Evolutionary conservation across 495 filamentous ascomycete species (phyloP), one percentile per base, ranked within the genome.

Genomic region (Annulohypoxylon bovei): DNA sequence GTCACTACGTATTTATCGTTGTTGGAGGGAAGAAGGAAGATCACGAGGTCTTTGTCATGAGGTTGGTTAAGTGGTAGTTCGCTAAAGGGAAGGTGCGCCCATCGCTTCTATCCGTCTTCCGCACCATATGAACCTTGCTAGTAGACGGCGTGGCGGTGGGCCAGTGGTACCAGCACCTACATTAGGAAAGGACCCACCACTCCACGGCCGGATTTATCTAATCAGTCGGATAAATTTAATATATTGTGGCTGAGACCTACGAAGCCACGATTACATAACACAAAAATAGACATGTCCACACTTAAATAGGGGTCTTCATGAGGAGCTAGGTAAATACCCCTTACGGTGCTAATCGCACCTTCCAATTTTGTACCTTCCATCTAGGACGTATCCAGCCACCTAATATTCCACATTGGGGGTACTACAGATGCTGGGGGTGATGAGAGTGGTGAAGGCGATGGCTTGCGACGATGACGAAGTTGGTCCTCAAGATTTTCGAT

Each of bases 101-200:
- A 53, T 33, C 49, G 53, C 28, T 55, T 44, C 46, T 42, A 57
- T 58, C 35, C 52, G 57, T 50, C 25, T 46, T 55, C 50, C 44
- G 40, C 18, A 44, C 42, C 37, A 28, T 50, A 0, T 37, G 20
- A 22, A 58, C 25, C 52, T 68, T 35, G 42, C 23, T 47, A 22
- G 42, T 56, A 33, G 52, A 7, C 42, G 46, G 67, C 68, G 68
- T 71, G 68, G 68, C 68, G 62, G 68, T 71, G 68, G 68, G 50
- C 50, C 68, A 71, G 47, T 71, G 62, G 68, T 66, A 62, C 62
- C 49, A 65, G 56, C 50, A 42, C 32, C 54, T 49, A 46, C 40
- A 20, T 37, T 42, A 42, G 39, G 39, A 1, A 42, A 42, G 9
- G 14, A 9, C 40, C 40, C 22, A 28, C 9, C 4, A 49, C 22